Evolutionary conservation across 148 eudicot species (phyloP), one percentile per base, ranked within the genome.

Genomic region (Rhododendron ovatum): DNA sequence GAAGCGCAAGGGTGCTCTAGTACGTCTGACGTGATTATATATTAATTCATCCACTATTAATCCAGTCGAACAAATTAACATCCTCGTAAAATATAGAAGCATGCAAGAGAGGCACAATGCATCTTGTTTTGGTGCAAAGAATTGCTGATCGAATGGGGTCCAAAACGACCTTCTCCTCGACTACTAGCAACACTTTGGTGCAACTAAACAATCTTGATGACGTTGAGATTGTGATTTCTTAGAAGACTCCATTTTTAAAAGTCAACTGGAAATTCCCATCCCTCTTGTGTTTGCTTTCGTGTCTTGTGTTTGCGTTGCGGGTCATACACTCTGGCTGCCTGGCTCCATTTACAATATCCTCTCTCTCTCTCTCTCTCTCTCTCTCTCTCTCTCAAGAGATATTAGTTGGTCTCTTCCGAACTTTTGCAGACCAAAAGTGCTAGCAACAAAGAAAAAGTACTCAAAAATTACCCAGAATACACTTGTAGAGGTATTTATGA

Each of bases 261-360:
- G 47, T 76, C 80, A 76, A 76, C 7, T 7, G 20, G 41, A 30
- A 71, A 71, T 71, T 71, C 7, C 9, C 18, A 71, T 7, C 0
- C 2, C 17, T 71, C 71, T 57, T 3, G 63, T 65, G 45, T 65
- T 65, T 65, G 73, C 73, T 7, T 24, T 65, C 7, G 30, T 65
- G 73, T 65, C 33, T 15, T 35, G 41, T 37, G n/a, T n/a, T 59
- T 59, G 65, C 86, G 7, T 75, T 84, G 81, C 86, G 17, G 81
- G 86, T 84, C 41, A 48, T 33, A 51, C 86, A 84, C 86, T 20
- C 50, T 28, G 63, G 14, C 45, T 41, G 45, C 45, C 45, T 69
- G 50, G 2, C 50, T 47, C 50, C 11, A 47, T 6, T 47, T 47
- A 47, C 50, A 47, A 9, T 47, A 47, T 47, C 7, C 50, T 61